A percentile compares a stretch with the other conserved stretches of the same genome.
These are phyloP conservation scores for Cyamopsis tetragonoloba DNA, from an alignment of 306 rosid species.

Conservation along the genomic window DNA sequence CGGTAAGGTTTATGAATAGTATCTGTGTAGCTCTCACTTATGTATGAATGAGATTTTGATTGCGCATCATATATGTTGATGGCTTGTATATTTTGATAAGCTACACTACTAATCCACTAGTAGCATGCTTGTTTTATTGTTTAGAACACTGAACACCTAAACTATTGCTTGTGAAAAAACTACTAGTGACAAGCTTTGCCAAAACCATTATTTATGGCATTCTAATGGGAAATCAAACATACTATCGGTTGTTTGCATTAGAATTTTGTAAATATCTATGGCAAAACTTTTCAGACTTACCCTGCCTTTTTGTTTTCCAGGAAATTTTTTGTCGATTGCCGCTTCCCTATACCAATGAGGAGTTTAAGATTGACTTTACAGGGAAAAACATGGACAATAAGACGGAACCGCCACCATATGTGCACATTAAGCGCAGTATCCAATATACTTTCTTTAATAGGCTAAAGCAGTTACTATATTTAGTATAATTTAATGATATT, in stretches of 20 bases:
- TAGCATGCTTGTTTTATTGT: neutral
- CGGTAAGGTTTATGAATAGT: conserved; percentile 49
- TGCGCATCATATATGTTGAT: conserved; percentile 6
- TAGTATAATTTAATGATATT: neutral
- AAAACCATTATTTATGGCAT: neutral
- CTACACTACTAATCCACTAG: neutral
- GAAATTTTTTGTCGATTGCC: conserved; percentile 74
- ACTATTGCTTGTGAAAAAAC: neutral
- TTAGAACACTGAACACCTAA: neutral
- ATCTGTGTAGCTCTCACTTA: conserved; percentile 13
- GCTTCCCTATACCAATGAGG: conserved; percentile 66
- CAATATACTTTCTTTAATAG: conserved; percentile 25
- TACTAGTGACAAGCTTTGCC: neutral
- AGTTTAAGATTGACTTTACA: conserved; percentile 73
- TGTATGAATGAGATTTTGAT: conserved; percentile 1
- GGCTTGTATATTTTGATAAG: neutral
- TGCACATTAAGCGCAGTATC: conserved; percentile 89
- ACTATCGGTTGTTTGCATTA: neutral
- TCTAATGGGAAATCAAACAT: neutral
- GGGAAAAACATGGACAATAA: conserved; percentile 69
- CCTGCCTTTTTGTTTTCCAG: conserved; percentile 42
- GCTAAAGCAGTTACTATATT: conserved; percentile 14
- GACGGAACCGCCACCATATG: conserved; percentile 72
- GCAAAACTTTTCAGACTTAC: neutral
- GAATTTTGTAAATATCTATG: conserved; percentile 17